A percentile compares a stretch with the other conserved stretches of the same genome.
Evolutionary conservation across 805 yeast species (phyloP).

Genomic region (Dipodascus geniculatus): DNA sequence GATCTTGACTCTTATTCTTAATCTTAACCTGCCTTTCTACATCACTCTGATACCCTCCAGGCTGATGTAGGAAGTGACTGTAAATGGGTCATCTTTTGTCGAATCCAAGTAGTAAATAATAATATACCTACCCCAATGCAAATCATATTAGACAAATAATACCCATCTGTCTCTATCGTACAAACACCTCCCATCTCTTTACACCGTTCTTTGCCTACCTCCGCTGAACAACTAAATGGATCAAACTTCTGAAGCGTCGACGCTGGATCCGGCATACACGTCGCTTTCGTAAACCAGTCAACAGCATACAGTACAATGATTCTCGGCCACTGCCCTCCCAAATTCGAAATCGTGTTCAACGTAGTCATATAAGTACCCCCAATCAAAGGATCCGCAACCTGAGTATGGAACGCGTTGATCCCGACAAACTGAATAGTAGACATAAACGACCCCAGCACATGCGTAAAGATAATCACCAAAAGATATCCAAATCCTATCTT

Average conservation of each 20-base stretch:
- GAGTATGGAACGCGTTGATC: slow-evolving; percentile 87
- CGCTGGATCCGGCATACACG: slow-evolving; percentile 33
- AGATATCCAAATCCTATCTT: slow-evolving; percentile 41
- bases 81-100: slow-evolving; percentile 45
- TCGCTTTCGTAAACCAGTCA: slow-evolving; percentile 60
- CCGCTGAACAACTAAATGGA: slow-evolving; percentile 26
- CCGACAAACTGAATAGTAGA: slow-evolving; percentile 92
- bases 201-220: slow-evolving; percentile 39
- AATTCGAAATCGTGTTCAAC: slow-evolving; percentile 77
- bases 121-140: slow-evolving; percentile 59
- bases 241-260: slow-evolving; percentile 10
- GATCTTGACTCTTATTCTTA: too few relatives aligned
- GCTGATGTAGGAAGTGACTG: slow-evolving; percentile 63
- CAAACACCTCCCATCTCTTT: slow-evolving; percentile 43
- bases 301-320: slow-evolving; percentile 68
- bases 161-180: slow-evolving; percentile 58
- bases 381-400: slow-evolving; percentile 86
- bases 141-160: slow-evolving; percentile 60
- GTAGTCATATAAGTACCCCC: slow-evolving; percentile 99
- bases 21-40: too few relatives aligned
- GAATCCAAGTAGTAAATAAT: slow-evolving; percentile 56
- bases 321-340: slow-evolving; percentile 98
- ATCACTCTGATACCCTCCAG: slow-evolving; percentile 47
- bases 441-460: slow-evolving; percentile 81
- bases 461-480: slow-evolving; percentile 65